Conservation (phyloP, 805 yeast genomes). For the Jamesozyma hellenica region DNA sequence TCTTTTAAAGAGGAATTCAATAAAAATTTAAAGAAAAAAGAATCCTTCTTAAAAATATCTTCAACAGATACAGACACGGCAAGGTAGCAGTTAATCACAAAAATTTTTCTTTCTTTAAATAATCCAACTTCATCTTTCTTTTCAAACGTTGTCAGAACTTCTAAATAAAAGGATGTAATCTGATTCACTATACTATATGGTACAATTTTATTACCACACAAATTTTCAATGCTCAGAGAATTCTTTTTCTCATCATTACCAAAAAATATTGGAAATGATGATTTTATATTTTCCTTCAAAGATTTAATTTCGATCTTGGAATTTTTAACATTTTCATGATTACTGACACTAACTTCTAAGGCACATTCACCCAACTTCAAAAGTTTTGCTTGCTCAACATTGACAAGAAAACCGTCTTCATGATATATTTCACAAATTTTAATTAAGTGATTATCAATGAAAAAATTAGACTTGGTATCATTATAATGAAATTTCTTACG, state of each 20-base stretch:
- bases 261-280: slow-evolving; percentile 3
- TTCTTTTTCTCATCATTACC: not conserved
- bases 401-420: slow-evolving; percentile 12
- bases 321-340: slow-evolving; percentile 5
- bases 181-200: slow-evolving; percentile 14
- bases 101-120: slow-evolving; percentile 12
- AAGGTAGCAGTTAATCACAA: slow-evolving; percentile 13
- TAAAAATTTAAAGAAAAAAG: slow-evolving; percentile 23
- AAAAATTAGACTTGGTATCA: slow-evolving; percentile 1
- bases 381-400: slow-evolving; percentile 10
- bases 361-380: slow-evolving; percentile 15
- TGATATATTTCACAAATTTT: slow-evolving; percentile 13
- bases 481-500: slow-evolving; percentile 15
- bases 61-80: slow-evolving; percentile 28
- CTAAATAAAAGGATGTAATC: slow-evolving; percentile 12
- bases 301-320: slow-evolving; percentile 2
- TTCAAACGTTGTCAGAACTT: slow-evolving; percentile 9
- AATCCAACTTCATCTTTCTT: slow-evolving; percentile 1
- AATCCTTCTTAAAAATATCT: slow-evolving; percentile 22
- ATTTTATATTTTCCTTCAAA: not conserved
- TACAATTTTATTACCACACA: not conserved
- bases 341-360: slow-evolving; percentile 9
- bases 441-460: not conserved
- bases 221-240: not conserved
- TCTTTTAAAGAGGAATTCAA: slow-evolving; percentile 18